A percentile compares a stretch with the other conserved stretches of the same genome.
Evolutionary conservation across 2,329 filamentous ascomycete genomes (phyloP).

Genomic region (Aureobasidium sp.): DNA sequence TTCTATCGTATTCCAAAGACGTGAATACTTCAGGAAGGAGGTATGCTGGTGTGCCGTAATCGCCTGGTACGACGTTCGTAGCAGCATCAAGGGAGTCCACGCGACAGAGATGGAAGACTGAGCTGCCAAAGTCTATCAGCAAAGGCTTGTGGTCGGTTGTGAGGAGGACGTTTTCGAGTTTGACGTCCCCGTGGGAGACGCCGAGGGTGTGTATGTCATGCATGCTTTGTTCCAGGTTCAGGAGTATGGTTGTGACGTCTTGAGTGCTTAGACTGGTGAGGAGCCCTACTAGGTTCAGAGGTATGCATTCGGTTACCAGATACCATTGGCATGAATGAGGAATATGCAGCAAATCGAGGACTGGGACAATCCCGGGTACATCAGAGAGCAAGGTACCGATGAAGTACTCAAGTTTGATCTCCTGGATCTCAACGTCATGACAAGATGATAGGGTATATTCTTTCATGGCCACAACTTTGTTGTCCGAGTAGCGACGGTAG

Average conservation of each 20-base stretch:
- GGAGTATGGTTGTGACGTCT: background rate
- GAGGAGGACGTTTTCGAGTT: background rate
- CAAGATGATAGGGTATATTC: background rate
- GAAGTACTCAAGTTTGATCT: background rate
- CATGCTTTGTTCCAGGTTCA: background rate
- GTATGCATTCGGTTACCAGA: background rate
- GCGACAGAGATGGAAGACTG: background rate
- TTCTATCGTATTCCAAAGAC: background rate
- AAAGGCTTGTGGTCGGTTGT: background rate
- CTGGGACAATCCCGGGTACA: background rate
- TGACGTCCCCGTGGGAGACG: constrained; percentile 2
- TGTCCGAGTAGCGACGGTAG: background rate
- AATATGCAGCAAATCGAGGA: background rate
- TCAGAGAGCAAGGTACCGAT: background rate
- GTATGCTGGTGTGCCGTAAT: background rate
- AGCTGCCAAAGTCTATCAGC: background rate
- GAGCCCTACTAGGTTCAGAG: background rate
- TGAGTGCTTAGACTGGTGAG: background rate
- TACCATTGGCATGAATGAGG: background rate
- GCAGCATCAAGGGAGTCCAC: background rate
- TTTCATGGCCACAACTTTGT: background rate
- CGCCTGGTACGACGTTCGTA: background rate
- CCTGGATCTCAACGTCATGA: background rate
- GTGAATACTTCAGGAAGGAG: background rate
- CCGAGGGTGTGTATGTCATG: background rate